Base-by-base conservation (phyloP, 2,329 filamentous ascomycete species). In the Dryadomyces quercivorus region DNA sequence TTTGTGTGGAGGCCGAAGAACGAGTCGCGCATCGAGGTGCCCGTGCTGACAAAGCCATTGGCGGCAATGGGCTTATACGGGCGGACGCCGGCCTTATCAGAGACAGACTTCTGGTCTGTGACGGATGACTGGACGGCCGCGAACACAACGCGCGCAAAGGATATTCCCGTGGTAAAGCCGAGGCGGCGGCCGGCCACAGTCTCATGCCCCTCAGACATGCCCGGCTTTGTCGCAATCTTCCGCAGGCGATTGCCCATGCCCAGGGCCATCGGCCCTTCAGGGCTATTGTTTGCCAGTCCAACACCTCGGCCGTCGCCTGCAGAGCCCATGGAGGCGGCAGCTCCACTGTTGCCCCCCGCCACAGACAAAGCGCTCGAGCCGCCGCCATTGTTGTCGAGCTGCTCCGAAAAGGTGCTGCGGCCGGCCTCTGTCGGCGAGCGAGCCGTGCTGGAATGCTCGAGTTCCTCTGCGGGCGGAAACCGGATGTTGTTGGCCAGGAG, bases 1-100 rank as follows among this genome's bases (percentile, higher is more conserved):
- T 86, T 91, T 2, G 88, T 94, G 62, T 96, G 90, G 47, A 97
- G 73, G n/a, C 92, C 92, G 65, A 97, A 97, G 74, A 96, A 96
- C 0, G 90, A 95, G 69, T 97, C 92, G 56, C 91, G 81, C 85
- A 95, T 93, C 13, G 87, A 89, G 18, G 88, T 89, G 42, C 83
- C 85, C 43, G 78, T 75, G 40, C 77, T 74, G 20, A 57, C 56
- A 1, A 57, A 48, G 18, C 56, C 56, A 55, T 69, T 67, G 57
- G 75, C 71, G 58, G 76, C 63, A 58, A 75, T 62, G 59, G 75
- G 68, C 64, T 80, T 82, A 59, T 77, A 80, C 3, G 82, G 77
- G 53, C 76, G 75, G 52, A 81, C 72, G 51, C 81, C 78, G 38
- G 75, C 78, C 61, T 82, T 82, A 61, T 88, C 86, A 12, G 84